A percentile compares a stretch with the other conserved stretches of the same genome.
Conservation (phyloP, 805 yeast species). For the Cyberlindnera maclurae region DNA sequence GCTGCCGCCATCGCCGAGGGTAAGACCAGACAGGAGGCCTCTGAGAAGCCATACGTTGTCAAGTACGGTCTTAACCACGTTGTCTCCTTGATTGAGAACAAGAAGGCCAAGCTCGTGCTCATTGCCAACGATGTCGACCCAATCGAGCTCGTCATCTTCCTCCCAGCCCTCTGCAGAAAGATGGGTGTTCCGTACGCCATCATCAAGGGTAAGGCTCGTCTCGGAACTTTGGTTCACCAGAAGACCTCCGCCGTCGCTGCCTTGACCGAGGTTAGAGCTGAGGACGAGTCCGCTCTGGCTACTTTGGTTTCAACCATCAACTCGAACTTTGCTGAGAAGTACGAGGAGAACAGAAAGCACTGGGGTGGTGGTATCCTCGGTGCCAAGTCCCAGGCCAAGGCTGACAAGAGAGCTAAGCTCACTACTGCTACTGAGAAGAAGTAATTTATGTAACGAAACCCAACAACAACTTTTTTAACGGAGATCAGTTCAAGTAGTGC, state of each 20-base stretch:
- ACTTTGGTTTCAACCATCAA: constrained; percentile 87
- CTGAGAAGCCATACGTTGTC: constrained; percentile 94
- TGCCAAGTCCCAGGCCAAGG: constrained; percentile 83
- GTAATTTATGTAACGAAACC: constrained; percentile 2
- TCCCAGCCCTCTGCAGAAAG: constrained; percentile 98
- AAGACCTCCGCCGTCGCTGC: constrained; percentile 98
- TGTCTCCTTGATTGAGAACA: constrained; percentile 94
- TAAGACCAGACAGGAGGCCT: constrained; percentile 92
- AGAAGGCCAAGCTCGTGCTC: constrained; percentile 95
- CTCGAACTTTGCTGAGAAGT: constrained; percentile 88
- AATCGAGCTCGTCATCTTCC: constrained; percentile 92
- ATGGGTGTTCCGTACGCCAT: constrained; percentile 99
- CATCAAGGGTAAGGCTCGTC: constrained; percentile 97
- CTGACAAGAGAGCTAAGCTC: constrained; percentile 29
- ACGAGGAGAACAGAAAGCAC: constrained; percentile 95
- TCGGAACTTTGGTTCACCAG: constrained; percentile 95
- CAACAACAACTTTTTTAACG: neutral
- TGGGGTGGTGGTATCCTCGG: constrained; percentile 99
- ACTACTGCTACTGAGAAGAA: constrained; percentile 16
- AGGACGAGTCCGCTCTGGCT: constrained; percentile 92
- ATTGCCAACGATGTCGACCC: constrained; percentile 99
- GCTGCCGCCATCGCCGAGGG: constrained; percentile 99
- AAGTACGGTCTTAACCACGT: constrained; percentile 99
- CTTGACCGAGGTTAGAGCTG: constrained; percentile 88
- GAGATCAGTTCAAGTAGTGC: neutral